Conservation (phyloP, 208 protist genomes). For the Porcisia deanei region DNA sequence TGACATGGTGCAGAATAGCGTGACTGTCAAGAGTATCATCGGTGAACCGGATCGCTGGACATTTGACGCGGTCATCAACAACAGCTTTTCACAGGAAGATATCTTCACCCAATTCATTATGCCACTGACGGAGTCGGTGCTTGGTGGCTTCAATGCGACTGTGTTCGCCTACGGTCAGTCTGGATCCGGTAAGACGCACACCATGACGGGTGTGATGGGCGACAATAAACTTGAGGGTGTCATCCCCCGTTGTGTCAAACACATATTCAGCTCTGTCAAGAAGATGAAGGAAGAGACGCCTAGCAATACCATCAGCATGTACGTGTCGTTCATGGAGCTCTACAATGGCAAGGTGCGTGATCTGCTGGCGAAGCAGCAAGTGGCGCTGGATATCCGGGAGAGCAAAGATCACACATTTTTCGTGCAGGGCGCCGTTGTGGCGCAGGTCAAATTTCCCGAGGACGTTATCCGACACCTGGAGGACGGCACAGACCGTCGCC, state of each 20-base stretch:
- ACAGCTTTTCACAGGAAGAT: constrained; percentile 86
- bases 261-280: constrained; percentile 79
- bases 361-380: constrained; percentile 85
- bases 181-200: constrained; percentile 95
- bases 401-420: constrained; percentile 87
- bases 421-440: constrained; percentile 72
- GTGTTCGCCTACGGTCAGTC: constrained; percentile 96
- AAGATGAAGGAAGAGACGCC: constrained; percentile 39
- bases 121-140: constrained; percentile 84
- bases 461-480: constrained; percentile 84
- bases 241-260: constrained; percentile 76
- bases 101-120: constrained; percentile 89
- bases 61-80: constrained; percentile 91
- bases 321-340: constrained; percentile 85
- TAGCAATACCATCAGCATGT: constrained; percentile 60
- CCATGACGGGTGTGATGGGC: constrained; percentile 83
- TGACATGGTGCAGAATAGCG: constrained; percentile 71
- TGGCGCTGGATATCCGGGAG: constrained; percentile 80
- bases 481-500: constrained; percentile 86
- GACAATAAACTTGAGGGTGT: constrained; percentile 68
- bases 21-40: constrained; percentile 58
- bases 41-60: constrained; percentile 82
- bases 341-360: constrained; percentile 92
- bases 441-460: constrained; percentile 75
- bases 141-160: constrained; percentile 92